These are phyloP conservation scores for Apocynum venetum DNA, from an alignment of 257 asterid genomes.

Conservation along the genomic window DNA sequence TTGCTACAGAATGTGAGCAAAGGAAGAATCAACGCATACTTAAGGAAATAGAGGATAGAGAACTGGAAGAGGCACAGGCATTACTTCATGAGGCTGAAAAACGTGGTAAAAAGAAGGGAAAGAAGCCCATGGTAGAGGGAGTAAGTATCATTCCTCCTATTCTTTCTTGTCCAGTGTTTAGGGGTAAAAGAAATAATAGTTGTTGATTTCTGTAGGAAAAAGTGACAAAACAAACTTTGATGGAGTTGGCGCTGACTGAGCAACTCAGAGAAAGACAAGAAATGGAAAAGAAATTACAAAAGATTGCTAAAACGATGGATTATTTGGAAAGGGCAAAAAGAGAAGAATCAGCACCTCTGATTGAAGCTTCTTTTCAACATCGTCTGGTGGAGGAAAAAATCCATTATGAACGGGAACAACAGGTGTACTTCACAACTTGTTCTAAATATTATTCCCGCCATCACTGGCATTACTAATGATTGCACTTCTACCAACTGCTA, in stretches of 20 bases:
- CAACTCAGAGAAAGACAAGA: constrained; percentile 80
- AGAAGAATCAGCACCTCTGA: constrained; percentile 33
- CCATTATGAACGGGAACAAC: constrained; percentile 34
- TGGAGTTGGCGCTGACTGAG: constrained; percentile 69
- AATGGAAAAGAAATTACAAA: constrained; percentile 63
- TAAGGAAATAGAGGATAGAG: constrained; percentile 81
- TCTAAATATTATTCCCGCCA: background rate
- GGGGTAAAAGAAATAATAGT: background rate
- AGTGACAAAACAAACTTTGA: constrained; percentile 52
- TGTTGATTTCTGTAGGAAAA: constrained; percentile 53
- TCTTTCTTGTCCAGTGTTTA: background rate
- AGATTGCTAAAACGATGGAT: constrained; percentile 35
- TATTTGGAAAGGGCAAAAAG: constrained; percentile 41
- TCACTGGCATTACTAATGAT: background rate
- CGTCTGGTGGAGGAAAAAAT: constrained; percentile 28
- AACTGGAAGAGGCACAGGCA: constrained; percentile 67
- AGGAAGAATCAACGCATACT: constrained; percentile 68
- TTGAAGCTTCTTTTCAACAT: constrained; percentile 31
- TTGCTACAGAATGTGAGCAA: constrained; percentile 66
- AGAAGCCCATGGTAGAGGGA: constrained; percentile 64
- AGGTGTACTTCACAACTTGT: constrained; percentile 11
- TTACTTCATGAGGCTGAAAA: constrained; percentile 61
- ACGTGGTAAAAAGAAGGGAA: constrained; percentile 63
- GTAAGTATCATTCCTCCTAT: constrained; percentile 37
- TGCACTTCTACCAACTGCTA: background rate